These are phyloP conservation scores for Moesziomyces globuligerus DNA, from an alignment of 1,284 basidiomycete genomes.

Conservation along the genomic window DNA sequence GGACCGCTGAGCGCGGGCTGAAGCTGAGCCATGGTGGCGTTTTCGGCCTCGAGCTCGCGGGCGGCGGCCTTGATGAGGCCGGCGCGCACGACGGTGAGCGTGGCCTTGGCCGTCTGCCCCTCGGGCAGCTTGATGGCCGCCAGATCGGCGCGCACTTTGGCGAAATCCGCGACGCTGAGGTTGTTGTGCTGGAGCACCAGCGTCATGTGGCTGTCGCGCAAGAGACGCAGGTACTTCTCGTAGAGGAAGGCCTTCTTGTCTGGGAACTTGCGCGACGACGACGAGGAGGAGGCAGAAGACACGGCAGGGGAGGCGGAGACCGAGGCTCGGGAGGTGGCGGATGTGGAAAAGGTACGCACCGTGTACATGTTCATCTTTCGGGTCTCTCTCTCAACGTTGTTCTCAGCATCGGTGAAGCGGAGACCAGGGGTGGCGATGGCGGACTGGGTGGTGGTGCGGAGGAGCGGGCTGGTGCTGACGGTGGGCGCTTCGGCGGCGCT, in stretches of 20 bases:
- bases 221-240: slow-evolving; percentile 54
- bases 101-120: slow-evolving; percentile 26
- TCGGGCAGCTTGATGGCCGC: slow-evolving; percentile 46
- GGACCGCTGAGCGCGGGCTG: slow-evolving; percentile 53
- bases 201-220: slow-evolving; percentile 47
- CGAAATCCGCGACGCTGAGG: slow-evolving; percentile 52
- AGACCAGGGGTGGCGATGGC: slow-evolving; percentile 56
- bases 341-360: slow-evolving; percentile 55
- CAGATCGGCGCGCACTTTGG: slow-evolving; percentile 51
- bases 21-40: slow-evolving; percentile 21
- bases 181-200: slow-evolving; percentile 61
- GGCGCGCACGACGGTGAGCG: slow-evolving; percentile 49
- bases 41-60: slow-evolving; percentile 18
- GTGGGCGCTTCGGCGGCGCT: slow-evolving; percentile 35
- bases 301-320: slow-evolving; percentile 14
- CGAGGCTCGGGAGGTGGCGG: slow-evolving; percentile 26
- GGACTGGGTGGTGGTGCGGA: slow-evolving; percentile 46
- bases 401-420: slow-evolving; percentile 48
- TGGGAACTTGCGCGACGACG: slow-evolving; percentile 32
- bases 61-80: slow-evolving; percentile 46
- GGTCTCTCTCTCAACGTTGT: slow-evolving; percentile 54
- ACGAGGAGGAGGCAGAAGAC: slow-evolving; percentile 5
- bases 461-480: slow-evolving; percentile 40
- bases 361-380: slow-evolving; percentile 64
- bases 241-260: slow-evolving; percentile 56